These are phyloP conservation scores for Afroboletus lepidellus DNA, from an alignment of 1,284 basidiomycete species.

Conservation along the genomic window DNA sequence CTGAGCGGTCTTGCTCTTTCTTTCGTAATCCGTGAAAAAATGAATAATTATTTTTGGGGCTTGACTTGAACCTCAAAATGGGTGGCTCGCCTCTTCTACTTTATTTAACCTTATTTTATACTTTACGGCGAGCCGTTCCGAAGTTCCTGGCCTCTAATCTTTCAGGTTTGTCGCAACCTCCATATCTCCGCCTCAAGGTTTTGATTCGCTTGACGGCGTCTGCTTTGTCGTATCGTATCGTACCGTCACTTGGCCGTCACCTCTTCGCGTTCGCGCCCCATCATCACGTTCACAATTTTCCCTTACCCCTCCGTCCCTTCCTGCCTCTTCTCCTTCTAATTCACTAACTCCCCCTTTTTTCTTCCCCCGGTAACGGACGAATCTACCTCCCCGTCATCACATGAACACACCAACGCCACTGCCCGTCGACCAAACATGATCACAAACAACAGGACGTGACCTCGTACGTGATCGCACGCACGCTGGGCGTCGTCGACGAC, in stretches of 20 bases:
- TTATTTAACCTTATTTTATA: constrained; percentile 7
- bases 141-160: not conserved
- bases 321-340: not conserved
- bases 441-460: constrained; percentile 61
- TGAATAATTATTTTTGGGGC: constrained; percentile 13
- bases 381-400: not conserved
- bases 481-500: constrained; percentile 71
- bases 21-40: constrained; percentile 17
- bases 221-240: constrained; percentile 2
- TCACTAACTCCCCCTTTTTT: constrained; percentile 14
- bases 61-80: not conserved
- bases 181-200: constrained; percentile 16
- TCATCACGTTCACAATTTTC: constrained; percentile 2
- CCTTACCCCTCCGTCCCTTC: not conserved
- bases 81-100: constrained; percentile 1
- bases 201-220: constrained; percentile 5
- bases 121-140: constrained; percentile 17
- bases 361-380: not conserved
- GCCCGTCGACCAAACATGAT: not conserved
- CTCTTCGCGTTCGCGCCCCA: constrained; percentile 4
- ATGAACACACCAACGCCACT: constrained; percentile 4
- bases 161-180: not conserved
- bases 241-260: not conserved
- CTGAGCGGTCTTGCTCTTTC: constrained; percentile 4
- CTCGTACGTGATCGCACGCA: constrained; percentile 81